Conservation (phyloP, 139 green algal genomes). For the Tetradesmus lagerheimii region DNA sequence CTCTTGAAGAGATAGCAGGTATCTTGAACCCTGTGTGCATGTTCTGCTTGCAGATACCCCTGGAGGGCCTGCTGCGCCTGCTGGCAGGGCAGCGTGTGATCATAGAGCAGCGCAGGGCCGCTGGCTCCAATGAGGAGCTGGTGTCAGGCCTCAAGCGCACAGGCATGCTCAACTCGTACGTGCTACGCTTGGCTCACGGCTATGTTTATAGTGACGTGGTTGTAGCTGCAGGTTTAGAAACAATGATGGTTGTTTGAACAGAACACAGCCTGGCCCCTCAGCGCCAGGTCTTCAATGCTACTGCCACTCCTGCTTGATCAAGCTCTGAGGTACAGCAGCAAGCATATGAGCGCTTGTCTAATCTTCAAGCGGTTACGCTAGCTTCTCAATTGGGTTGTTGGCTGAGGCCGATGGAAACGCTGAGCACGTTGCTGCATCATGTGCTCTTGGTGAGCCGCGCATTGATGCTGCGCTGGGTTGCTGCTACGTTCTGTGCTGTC, state of each 20-base stretch:
- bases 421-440: neutral
- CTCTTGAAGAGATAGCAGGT: neutral
- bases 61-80: constrained; percentile 68
- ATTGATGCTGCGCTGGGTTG: neutral
- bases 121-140: constrained; percentile 70
- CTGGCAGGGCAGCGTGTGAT: constrained; percentile 57
- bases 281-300: too few species aligned
- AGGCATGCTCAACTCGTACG: constrained; percentile 57
- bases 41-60: neutral
- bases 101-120: constrained; percentile 43
- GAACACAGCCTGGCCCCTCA: neutral
- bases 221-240: neutral
- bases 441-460: neutral
- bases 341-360: too few species aligned
- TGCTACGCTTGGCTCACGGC: neutral
- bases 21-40: neutral
- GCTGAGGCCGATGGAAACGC: too few species aligned
- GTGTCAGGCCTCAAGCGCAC: constrained; percentile 57
- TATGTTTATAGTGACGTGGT: too few species aligned
- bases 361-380: too few species aligned
- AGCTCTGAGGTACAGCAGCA: too few species aligned
- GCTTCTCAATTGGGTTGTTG: too few species aligned
- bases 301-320: too few species aligned
- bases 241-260: neutral
- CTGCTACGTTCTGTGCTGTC: neutral